phyloP scores from a whole-genome alignment of 2,329 filamentous ascomycete species.

The Aspergillus neoniger region DNA sequence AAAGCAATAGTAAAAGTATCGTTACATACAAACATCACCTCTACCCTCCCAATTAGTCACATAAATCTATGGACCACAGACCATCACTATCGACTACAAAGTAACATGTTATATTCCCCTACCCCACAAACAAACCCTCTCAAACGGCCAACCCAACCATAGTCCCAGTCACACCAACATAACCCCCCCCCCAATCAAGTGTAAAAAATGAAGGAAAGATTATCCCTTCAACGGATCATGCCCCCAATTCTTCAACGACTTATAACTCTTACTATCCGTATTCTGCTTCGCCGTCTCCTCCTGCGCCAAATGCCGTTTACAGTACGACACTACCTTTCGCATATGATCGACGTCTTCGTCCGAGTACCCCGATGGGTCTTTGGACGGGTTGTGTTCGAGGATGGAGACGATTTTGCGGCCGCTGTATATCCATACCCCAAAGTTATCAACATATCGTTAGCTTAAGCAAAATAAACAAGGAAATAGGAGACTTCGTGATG shows the following conservation, averaged over 20 bases:
- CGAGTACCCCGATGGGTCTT: constrained; percentile 58
- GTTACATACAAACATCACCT: no score
- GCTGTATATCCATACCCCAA: constrained; percentile 39
- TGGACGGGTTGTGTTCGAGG: constrained; percentile 62
- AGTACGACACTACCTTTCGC: constrained; percentile 65
- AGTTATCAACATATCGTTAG: neutral
- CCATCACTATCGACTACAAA: no score
- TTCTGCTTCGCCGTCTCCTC: constrained; percentile 61
- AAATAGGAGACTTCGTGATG: neutral
- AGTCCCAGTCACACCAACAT: no score
- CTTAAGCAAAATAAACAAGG: neutral
- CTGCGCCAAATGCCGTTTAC: constrained; percentile 67
- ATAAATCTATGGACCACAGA: no score
- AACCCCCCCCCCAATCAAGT: no score
- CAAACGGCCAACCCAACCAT: no score
- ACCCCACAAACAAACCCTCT: no score
- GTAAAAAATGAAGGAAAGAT: neutral
- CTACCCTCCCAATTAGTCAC: no score
- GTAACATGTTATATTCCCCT: no score
- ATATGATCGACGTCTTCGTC: constrained; percentile 61
- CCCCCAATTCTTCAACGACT: constrained; percentile 64
- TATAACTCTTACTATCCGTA: constrained; percentile 58
- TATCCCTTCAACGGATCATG: constrained; percentile 54
- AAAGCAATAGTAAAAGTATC: no score
- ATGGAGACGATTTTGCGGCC: constrained; percentile 66